Percentiles rank a stretch among this genome's conserved stretches.
These are phyloP conservation scores for Begonia peltatifolia DNA, from an alignment of 306 rosid species.

Conservation along the genomic window DNA sequence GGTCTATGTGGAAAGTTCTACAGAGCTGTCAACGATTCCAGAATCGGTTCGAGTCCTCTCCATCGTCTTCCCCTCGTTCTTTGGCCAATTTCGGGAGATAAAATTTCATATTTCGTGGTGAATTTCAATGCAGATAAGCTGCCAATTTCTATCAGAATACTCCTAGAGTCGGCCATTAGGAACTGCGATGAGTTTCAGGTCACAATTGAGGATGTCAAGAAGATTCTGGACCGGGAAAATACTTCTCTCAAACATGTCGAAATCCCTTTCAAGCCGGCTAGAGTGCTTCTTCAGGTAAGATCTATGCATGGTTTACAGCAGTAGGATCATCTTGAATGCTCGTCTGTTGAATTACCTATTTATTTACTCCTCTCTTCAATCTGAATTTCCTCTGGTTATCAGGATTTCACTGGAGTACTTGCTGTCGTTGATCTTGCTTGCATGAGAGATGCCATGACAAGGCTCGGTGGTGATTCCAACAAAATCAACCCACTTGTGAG, in stretches of 20 bases:
- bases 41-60: too few species aligned
- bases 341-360: too few species aligned
- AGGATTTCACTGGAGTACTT: constrained; percentile 99
- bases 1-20: too few species aligned
- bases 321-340: too few species aligned
- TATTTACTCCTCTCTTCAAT: too few species aligned
- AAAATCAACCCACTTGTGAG: constrained; percentile 92
- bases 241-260: constrained; percentile 65
- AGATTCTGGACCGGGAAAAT: constrained; percentile 86
- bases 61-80: too few species aligned
- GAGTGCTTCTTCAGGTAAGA: constrained; percentile 80
- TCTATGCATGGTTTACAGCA: too few species aligned
- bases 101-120: too few species aligned
- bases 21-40: too few species aligned
- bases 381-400: constrained; percentile 2
- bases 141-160: constrained; percentile 84
- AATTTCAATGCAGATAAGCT: constrained; percentile 83
- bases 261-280: constrained; percentile 86
- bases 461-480: constrained; percentile 79
- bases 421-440: constrained; percentile 98
- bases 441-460: constrained; percentile 97
- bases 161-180: constrained; percentile 91
- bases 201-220: constrained; percentile 65
- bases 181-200: constrained; percentile 94
- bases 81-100: too few species aligned